Conservation (phyloP, 2,329 filamentous ascomycete genomes). For the Parastagonospora avenae region DNA sequence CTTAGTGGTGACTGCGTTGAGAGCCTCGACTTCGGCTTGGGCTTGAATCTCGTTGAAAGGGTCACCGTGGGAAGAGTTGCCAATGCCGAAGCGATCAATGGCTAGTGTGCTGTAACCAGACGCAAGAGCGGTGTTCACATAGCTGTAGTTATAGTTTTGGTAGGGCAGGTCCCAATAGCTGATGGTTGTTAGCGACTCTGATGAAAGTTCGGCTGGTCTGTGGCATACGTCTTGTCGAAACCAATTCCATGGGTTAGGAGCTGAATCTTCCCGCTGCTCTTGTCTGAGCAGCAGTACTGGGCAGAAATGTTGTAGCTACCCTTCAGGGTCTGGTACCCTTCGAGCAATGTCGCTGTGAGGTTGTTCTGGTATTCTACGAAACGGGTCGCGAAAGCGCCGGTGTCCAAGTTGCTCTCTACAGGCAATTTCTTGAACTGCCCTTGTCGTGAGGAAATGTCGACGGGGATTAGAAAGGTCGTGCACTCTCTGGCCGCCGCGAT, state of each 20-base stretch:
- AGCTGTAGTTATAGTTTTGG: constrained; percentile 67
- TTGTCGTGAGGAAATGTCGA: constrained; percentile 61
- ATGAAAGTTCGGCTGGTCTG: background rate
- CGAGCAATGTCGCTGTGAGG: constrained; percentile 52
- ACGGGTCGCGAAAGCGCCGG: constrained; percentile 57
- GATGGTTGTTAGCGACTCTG: background rate
- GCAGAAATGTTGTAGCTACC: constrained; percentile 64
- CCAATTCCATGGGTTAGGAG: constrained; percentile 61
- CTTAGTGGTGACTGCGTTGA: constrained; percentile 58
- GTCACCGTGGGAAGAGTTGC: constrained; percentile 62
- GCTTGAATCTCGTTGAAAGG: constrained; percentile 65
- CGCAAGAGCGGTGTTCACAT: constrained; percentile 60
- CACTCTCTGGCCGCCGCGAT: constrained; percentile 41
- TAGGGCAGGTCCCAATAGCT: constrained; percentile 67
- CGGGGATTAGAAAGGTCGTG: constrained; percentile 60
- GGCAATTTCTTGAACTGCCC: constrained; percentile 58
- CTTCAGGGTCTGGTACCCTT: constrained; percentile 57
- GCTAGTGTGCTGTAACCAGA: constrained; percentile 64
- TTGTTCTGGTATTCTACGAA: constrained; percentile 44
- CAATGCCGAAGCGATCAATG: constrained; percentile 68
- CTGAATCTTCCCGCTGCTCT: constrained; percentile 47
- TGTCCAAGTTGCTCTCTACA: constrained; percentile 60
- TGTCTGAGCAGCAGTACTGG: constrained; percentile 65
- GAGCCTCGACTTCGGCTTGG: constrained; percentile 62
- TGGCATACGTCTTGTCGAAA: constrained; percentile 56